phyloP scores from a whole-genome alignment of 169 alveolate genomes.

The Cytauxzoon felis region DNA sequence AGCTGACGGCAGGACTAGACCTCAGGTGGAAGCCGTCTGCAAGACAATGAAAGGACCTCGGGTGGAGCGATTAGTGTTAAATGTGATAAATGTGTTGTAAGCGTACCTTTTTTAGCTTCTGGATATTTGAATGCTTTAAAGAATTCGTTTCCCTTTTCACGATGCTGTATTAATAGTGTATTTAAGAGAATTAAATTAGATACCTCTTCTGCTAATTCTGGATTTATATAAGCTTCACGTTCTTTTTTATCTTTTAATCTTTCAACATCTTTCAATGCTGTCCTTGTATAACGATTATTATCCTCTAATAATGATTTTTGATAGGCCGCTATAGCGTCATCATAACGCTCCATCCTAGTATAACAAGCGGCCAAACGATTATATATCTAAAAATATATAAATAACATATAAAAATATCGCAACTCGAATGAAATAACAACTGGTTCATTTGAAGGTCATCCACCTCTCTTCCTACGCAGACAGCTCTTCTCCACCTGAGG shows the following conservation, averaged over 20 bases:
- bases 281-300: constrained; percentile 86
- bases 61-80: too few species aligned
- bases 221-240: constrained; percentile 90
- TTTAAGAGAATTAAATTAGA: constrained; percentile 23
- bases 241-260: constrained; percentile 87
- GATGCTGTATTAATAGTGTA: constrained; percentile 57
- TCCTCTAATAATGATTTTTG: constrained; percentile 91
- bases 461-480: too few species aligned
- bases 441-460: too few species aligned
- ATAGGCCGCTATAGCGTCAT: constrained; percentile 87
- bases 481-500: too few species aligned
- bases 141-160: constrained; percentile 86
- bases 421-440: too few species aligned
- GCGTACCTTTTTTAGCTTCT: constrained; percentile 83
- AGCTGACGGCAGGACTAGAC: too few species aligned
- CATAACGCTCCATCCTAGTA: constrained; percentile 77
- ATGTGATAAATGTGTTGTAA: not conserved
- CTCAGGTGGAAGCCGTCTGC: too few species aligned
- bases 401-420: too few species aligned
- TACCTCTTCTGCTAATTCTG: constrained; percentile 90
- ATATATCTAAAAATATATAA: constrained; percentile 62
- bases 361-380: constrained; percentile 86
- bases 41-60: too few species aligned
- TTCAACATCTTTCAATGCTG: constrained; percentile 89
- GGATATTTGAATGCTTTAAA: constrained; percentile 92